A percentile compares a stretch with the other conserved stretches of the same genome.
phyloP scores from a whole-genome alignment of 176 grass and related monocot species.

The Aegilops longissima region DNA sequence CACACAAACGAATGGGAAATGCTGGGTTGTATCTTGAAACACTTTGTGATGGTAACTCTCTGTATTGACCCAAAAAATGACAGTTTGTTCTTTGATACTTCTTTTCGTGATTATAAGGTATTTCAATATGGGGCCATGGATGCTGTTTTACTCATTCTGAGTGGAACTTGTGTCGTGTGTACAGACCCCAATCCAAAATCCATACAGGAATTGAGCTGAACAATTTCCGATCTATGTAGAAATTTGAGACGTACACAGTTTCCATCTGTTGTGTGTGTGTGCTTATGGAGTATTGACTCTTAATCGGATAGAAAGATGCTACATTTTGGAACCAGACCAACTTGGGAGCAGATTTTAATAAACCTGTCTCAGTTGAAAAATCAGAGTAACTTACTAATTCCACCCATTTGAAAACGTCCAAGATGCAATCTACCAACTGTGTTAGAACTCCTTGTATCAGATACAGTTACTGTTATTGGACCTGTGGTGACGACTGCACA shows the following conservation, averaged over 20 bases:
- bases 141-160: not conserved
- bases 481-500: too few species aligned
- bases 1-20: conserved; percentile 96
- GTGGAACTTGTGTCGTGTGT: not conserved
- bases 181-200: conserved; percentile 7
- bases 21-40: conserved; percentile 68
- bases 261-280: not conserved
- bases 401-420: conserved; percentile 17
- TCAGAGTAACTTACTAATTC: not conserved
- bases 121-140: not conserved
- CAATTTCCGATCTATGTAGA: too few species aligned
- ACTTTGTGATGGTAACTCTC: conserved; percentile 79
- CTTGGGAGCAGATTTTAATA: not conserved
- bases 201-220: too few species aligned
- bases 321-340: not conserved
- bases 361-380: too few species aligned
- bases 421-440: conserved; percentile 15
- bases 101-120: not conserved
- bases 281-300: not conserved
- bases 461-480: not conserved
- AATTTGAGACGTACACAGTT: not conserved
- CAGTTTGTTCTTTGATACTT: not conserved
- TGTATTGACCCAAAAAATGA: conserved; percentile 13
- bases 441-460: not conserved
- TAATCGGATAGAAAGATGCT: not conserved